Evolutionary conservation across 1,139 yeast genomes (phyloP).

Genomic region (Sugiyamaella xylanicola): DNA sequence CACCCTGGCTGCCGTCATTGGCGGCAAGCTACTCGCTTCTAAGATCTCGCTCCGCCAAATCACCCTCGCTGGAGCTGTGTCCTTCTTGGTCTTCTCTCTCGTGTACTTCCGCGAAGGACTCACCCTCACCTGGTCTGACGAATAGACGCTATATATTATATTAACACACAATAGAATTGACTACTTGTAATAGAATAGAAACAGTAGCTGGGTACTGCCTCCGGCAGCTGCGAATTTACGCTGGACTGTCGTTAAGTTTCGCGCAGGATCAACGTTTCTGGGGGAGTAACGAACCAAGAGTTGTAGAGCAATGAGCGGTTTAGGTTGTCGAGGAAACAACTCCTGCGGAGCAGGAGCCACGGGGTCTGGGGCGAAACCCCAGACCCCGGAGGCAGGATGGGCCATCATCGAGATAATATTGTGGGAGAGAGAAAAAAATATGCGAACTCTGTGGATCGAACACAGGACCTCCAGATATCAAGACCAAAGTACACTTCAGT

Average conservation of each 20-base stretch:
- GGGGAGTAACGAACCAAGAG: no score
- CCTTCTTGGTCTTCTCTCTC: slow-evolving; percentile 80
- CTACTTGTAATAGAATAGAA: not conserved
- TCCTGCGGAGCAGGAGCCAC: not conserved
- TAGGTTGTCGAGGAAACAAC: no score
- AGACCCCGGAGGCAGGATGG: not conserved
- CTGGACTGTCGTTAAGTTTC: not conserved
- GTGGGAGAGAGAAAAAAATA: not conserved
- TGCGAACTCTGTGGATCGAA: slow-evolving; percentile 35
- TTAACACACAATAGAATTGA: not conserved
- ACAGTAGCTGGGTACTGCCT: no score
- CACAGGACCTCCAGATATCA: slow-evolving; percentile 33
- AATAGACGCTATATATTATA: slow-evolving; percentile 7
- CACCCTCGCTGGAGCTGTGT: slow-evolving; percentile 85
- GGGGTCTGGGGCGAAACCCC: not conserved
- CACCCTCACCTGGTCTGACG: slow-evolving; percentile 20
- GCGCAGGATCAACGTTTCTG: not conserved
- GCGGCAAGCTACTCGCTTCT: slow-evolving; percentile 88
- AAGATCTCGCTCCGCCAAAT: slow-evolving; percentile 89
- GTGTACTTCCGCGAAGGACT: slow-evolving; percentile 56
- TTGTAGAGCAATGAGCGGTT: no score
- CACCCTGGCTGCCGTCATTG: slow-evolving; percentile 88
- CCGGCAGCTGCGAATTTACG: not conserved
- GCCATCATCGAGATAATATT: not conserved
- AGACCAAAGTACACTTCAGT: slow-evolving; percentile 53